phyloP scores from a whole-genome alignment of 2,329 filamentous ascomycete genomes.

The Sclerotinia minor region DNA sequence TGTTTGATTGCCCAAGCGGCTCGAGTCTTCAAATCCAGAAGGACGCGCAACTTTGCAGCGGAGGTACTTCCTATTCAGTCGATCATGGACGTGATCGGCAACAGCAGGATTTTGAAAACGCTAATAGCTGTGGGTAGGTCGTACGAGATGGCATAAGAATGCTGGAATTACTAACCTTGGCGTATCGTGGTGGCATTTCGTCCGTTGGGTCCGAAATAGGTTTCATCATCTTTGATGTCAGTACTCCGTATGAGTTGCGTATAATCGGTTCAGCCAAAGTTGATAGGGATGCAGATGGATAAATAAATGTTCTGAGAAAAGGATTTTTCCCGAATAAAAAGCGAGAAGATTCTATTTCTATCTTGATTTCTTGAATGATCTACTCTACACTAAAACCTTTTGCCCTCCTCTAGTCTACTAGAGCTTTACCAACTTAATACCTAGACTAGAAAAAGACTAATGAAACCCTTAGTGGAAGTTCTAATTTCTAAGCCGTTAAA shows the following conservation, averaged over 20 bases:
- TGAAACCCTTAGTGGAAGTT: neutral
- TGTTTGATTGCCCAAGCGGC: conserved; percentile 15
- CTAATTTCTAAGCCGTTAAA: neutral
- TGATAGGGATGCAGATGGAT: neutral
- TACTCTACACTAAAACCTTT: neutral
- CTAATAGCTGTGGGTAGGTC: conserved; percentile 4
- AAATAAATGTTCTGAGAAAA: neutral
- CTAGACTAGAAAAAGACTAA: neutral
- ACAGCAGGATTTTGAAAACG: neutral
- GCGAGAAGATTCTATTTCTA: neutral
- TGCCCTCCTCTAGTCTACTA: neutral
- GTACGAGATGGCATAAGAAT: conserved; percentile 19
- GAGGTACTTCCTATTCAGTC: conserved; percentile 15
- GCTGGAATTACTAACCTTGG: conserved; percentile 4
- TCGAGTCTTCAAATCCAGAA: conserved; percentile 16
- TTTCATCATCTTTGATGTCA: neutral
- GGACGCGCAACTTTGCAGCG: conserved; percentile 25
- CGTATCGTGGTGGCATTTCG: neutral
- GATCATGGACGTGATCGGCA: conserved; percentile 13
- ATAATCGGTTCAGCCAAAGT: neutral
- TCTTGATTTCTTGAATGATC: neutral
- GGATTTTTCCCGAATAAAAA: neutral
- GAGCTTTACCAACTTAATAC: neutral
- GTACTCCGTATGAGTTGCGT: conserved; percentile 3
- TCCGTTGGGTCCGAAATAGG: neutral